Evolutionary conservation across 257 asterid species (phyloP).

Genomic region (Voacanga thouarsii): DNA sequence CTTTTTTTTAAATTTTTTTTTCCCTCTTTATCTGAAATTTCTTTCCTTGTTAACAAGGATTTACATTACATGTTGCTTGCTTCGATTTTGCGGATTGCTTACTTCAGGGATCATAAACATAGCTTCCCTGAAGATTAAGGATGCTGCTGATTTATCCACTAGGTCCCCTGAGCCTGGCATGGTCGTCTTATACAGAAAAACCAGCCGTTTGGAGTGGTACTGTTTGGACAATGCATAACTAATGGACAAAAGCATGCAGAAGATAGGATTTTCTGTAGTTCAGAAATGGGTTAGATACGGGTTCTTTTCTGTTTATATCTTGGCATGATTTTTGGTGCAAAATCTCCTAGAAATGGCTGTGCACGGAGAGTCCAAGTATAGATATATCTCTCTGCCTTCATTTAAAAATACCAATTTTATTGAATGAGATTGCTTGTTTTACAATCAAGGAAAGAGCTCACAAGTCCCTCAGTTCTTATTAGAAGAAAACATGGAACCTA

Average conservation of each 20-base stretch:
- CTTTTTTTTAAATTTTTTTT: too few species aligned
- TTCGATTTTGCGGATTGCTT: not conserved
- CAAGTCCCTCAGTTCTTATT: conserved; percentile 92
- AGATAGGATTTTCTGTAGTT: not conserved
- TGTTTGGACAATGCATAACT: not conserved
- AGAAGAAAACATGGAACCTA: conserved; percentile 72
- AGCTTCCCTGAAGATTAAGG: not conserved
- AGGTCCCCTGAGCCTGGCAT: not conserved
- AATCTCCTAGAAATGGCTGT: conserved; percentile 1
- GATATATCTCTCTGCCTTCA: not conserved
- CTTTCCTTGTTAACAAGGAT: not conserved
- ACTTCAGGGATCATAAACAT: not conserved
- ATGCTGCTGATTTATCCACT: not conserved
- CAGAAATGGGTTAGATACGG: not conserved
- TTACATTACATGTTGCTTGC: not conserved
- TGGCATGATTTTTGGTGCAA: not conserved
- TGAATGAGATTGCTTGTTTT: conserved; percentile 9
- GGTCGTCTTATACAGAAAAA: not conserved
- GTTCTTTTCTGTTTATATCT: not conserved
- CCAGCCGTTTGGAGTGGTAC: not conserved
- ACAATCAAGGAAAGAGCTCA: conserved; percentile 79
- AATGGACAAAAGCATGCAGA: not conserved
- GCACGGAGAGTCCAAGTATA: not conserved
- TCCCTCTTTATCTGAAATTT: not conserved
- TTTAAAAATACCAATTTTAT: not conserved